Base-by-base conservation (phyloP, 108 stramenopile species). In the Nannochloropsis gaditana region DNA sequence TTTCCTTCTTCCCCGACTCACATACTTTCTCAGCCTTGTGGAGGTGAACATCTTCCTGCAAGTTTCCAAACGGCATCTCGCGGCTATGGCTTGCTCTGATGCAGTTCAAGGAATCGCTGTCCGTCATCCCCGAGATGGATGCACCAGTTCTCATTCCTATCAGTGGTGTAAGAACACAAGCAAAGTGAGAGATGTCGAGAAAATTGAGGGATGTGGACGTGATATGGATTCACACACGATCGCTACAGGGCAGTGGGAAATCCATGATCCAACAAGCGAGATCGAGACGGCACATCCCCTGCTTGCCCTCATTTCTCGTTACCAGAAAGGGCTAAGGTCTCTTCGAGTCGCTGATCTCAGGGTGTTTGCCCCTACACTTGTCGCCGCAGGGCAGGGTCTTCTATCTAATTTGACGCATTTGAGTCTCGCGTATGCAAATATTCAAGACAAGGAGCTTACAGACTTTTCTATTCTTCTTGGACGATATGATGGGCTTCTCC, bases 31-130 rank as follows among this genome's bases (percentile, higher is more conserved):
- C 8, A 15, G 19, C 59, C 59, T 73, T 15, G 59, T 73, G 5
- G 59, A 73, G 59, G 19, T 73, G 59, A 73, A 73, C 59, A 73
- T 73, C 3, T 73, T 73, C 59, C n/a, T 73, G 59, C 59, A 73
- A 73, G 59, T 73, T n/a, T 73, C 59, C 59, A 73, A 73, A n/a
- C 59, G n/a, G 59, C 59, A 73, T n/a, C 59, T 73, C 19, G 59
- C 59, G 3, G 15, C 59, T n/a, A 73, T 73, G 59, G 6, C 59
- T n/a, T n/a, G n/a, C 4, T 73, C 59, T 15, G 59, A n/a, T 73
- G 59, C 59, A 4, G 19, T 73, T n/a, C 15, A 73, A 73, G 59
- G 19, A n/a, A 15, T 73, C n/a, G 59, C 59, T 6, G 59, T 73
- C 59, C 59, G 59, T 4, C 59, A 73, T 3, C 59, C 59, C 3